Evolutionary conservation across 495 filamentous ascomycete species (phyloP), one percentile per base, ranked within the genome.

Genomic region (Hyaloscypha finlandica): DNA sequence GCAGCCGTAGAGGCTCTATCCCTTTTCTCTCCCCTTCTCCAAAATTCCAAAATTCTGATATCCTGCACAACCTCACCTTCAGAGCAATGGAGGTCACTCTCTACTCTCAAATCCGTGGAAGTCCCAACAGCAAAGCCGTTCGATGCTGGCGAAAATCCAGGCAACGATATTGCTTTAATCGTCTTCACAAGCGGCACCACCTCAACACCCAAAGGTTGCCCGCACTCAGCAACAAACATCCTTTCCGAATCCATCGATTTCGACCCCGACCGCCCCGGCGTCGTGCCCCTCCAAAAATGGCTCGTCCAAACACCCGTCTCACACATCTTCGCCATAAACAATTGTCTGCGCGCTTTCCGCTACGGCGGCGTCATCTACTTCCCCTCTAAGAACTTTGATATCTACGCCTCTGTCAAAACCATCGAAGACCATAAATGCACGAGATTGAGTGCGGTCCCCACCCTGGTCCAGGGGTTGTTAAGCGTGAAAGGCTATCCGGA

Each of bases 171-270:
- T 30, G 53, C 37, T 9, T 32, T 65, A 9, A 33, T 65, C 29
- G 20, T 65, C 8, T 58, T 45, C 35, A 65, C 63, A 29, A 45
- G 32, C 31, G 63, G 63, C 6, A 65, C 63, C 9, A 65, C 63
- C 5, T 39, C 63, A 9, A 22, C 25, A 4, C 63, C 63, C 6
- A 65, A 65, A 65, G 63, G 63, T 25, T 58, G 53, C 20, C 22
- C 20, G 4, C 53, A 65, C 20, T 58, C 63, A 19, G 35, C 53
- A 9, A 39, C 19, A 29, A 57, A 37, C 20, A 30, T 48, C 39
- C 19, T n/a, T n/a, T 65, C 63, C 11, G 20, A 39, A 25, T 45
- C 33, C 16, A 0, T 11, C 0, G 35, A 45, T 16, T 65, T 45
- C 14, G 62, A 56, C 22, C 52, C 62, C 33, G 8, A 45, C 16